These are phyloP conservation scores for Diutina ranongensis DNA, from an alignment of 1,139 yeast genomes.

Conservation along the genomic window DNA sequence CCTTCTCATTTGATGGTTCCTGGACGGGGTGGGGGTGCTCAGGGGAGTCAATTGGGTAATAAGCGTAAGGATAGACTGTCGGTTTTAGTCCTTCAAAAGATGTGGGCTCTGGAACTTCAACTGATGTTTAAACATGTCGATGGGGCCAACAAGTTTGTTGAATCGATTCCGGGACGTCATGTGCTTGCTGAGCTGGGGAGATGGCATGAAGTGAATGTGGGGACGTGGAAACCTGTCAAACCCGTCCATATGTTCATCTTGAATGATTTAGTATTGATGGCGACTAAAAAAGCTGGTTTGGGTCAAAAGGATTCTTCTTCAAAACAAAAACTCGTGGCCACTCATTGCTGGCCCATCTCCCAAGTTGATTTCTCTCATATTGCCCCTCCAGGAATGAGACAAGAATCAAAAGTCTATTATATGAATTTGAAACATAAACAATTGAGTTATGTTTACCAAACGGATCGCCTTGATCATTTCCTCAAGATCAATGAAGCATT, in stretches of 20 bases:
- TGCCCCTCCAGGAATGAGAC: slow-evolving; percentile 13
- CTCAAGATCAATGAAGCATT: slow-evolving; percentile 46
- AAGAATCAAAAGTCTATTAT: slow-evolving; percentile 23
- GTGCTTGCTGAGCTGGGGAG: slow-evolving; percentile 69
- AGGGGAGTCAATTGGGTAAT: slow-evolving; percentile 10
- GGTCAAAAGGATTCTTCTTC: slow-evolving; percentile 15
- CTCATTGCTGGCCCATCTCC: slow-evolving; percentile 68
- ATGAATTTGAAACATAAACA: slow-evolving; percentile 38
- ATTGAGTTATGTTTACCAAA: slow-evolving; percentile 48
- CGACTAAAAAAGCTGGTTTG: slow-evolving; percentile 43
- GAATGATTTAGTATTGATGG: slow-evolving; percentile 69
- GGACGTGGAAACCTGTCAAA: slow-evolving; percentile 75
- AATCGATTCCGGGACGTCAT: slow-evolving; percentile 73
- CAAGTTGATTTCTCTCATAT: slow-evolving; percentile 45
- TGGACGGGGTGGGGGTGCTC: neutral
- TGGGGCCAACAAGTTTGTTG: slow-evolving; percentile 76
- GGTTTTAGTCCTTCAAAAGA: slow-evolving; percentile 58
- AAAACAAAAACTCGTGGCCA: slow-evolving; percentile 43
- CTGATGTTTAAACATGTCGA: slow-evolving; percentile 75
- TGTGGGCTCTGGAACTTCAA: slow-evolving; percentile 72
- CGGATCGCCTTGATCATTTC: slow-evolving; percentile 52
- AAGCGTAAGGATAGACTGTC: slow-evolving; percentile 46
- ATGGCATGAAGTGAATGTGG: slow-evolving; percentile 82
- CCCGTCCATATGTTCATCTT: slow-evolving; percentile 67
- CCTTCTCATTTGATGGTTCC: neutral